Base-by-base conservation (phyloP, 768 basidiomycete genomes). In the Macrolepiota fuliginosa region DNA sequence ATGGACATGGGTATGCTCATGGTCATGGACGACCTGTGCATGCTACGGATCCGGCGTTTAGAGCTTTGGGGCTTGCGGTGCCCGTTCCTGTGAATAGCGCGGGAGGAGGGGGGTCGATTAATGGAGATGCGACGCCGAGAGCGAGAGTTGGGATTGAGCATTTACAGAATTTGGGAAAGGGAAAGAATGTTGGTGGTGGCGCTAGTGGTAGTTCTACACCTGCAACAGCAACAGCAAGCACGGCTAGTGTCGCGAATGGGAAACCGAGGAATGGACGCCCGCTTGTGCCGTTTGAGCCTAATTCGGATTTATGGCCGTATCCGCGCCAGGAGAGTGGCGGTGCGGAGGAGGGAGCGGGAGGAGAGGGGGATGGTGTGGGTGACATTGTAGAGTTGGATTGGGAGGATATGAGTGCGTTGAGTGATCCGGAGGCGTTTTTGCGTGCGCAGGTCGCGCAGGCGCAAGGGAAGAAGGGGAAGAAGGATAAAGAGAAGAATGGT, bases 361-460 rank as follows among this genome's bases (percentile, higher is more conserved):
- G 11, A 55, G 68, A 6, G 74, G 74, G 40, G 76, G 74, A 2
- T 68, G 77, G 78, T n/a, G 83, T 82, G 4, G 78, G 77, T 3
- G 89, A 89, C 58, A 83, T 92, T 25, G 81, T 91, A 10, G 90
- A 91, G 70, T 83, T 92, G 54, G 88, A 89, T 69, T 92, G 90
- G 67, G 80, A 80, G 4, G 90, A 91, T 58, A 91, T 82, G 46
- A 86, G 88, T 61, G 85, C 87, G 22, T 71, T 92, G 67, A 90
- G 88, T 68, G 86, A 91, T 65, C 83, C 84, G 1, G 81, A 80
- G 52, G 80, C 81, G 10, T 90, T 89, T 66, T 72, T 73, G 32
- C 72, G 72, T 67, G 79, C 72, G 62, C 57, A 54, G 42, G 29
- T 32, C 3, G 29, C 29, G 29, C 50, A 54, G 29, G 29, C 29